Conservation (phyloP, 371 early-diverging fungal species). For the Lichtheimia hyalospora region DNA sequence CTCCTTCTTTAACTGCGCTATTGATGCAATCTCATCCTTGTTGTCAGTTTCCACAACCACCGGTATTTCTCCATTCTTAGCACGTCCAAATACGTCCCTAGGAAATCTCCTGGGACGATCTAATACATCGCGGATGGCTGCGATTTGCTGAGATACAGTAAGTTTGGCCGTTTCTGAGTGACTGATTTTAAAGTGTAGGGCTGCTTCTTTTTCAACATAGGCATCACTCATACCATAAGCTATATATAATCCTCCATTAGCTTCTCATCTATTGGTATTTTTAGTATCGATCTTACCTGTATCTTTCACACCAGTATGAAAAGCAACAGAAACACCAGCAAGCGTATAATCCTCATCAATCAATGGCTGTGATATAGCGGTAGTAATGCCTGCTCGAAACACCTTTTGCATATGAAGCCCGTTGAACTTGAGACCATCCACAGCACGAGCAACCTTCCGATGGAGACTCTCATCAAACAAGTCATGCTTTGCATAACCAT, state of each 20-base stretch:
- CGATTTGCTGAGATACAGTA: constrained; percentile 70
- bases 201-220: constrained; percentile 58
- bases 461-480: constrained; percentile 16
- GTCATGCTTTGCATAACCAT: constrained; percentile 49
- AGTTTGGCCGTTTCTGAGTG: neutral
- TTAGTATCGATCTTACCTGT: constrained; percentile 17
- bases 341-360: constrained; percentile 24
- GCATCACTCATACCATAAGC: constrained; percentile 40
- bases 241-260: neutral
- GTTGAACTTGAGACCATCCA: constrained; percentile 64
- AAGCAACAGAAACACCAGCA: constrained; percentile 57
- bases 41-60: constrained; percentile 63
- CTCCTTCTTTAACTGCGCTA: constrained; percentile 56
- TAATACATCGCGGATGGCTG: constrained; percentile 50
- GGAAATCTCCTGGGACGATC: too few species aligned
- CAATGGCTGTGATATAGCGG: constrained; percentile 53
- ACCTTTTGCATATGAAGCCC: constrained; percentile 61
- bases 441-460: constrained; percentile 38
- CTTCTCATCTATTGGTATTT: too few species aligned
- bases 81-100: constrained; percentile 42
- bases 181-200: constrained; percentile 55
- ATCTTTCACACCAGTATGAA: constrained; percentile 50
- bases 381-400: constrained; percentile 60
- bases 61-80: constrained; percentile 61
- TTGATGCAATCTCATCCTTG: constrained; percentile 70